Base-by-base conservation (phyloP, 2,329 filamentous ascomycete genomes). In the Aspergillus felis region DNA sequence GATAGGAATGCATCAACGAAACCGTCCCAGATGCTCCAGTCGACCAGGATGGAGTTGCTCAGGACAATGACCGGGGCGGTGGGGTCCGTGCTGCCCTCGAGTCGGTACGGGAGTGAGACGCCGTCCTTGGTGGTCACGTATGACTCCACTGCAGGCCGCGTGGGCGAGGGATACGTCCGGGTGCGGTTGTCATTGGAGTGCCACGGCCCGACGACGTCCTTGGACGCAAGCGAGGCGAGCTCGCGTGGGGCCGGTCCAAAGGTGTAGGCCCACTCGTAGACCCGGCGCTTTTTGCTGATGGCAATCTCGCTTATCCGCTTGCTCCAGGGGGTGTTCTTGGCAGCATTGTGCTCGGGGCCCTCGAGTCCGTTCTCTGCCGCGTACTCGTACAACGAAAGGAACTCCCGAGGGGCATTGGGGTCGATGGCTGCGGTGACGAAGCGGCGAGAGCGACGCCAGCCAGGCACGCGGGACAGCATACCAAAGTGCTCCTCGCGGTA, bases 1-100 rank as follows among this genome's bases (percentile, higher is more conserved):
- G 72, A 65, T 46, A 80, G 71, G 63, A 94, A 81, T n/a, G 84
- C 76, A 1, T 78, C 75, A 0, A 94, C 76, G 58, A 95, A 84
- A 1, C 80, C 79, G 65, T 94, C 88, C 91, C 91, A 96, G 83
- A 96, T 94, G 70, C 84, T 80, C 62, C 88, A 82, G 50, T 87
- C 86, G 2, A 90, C 90, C 7, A 96, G 83, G 51, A 96, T 87
- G 1, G 88, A 92, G 78, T 95, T 95, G 74, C 82, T 82, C 64
- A 92, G 88, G 22, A 91, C 86, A 10, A 96, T 80, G 0, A 88
- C 82, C 0, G 91, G 91, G 0, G 90, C 89, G 22, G 82, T 69
- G 0, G 86, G 84, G 32, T 86, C 81, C 0, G 83, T 67, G 61
- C 84, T 88, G 55, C 91, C 91, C 72, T 94, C 89, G 1, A 96